phyloP scores from a whole-genome alignment of 2,329 filamentous ascomycete genomes.

The Cryphonectria naterciae region DNA sequence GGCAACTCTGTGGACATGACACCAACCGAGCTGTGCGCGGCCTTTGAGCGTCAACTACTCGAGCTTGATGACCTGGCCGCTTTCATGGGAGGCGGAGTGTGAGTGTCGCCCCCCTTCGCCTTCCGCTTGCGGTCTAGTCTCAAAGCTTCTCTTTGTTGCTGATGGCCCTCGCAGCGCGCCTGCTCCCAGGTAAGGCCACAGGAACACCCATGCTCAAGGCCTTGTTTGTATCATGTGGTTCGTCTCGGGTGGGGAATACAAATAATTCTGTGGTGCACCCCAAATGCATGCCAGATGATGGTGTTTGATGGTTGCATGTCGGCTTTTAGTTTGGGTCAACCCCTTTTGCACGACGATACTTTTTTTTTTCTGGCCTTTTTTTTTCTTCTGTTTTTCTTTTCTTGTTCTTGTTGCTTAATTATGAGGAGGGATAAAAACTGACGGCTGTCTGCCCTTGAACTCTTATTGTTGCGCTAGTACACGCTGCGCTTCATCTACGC shows the following conservation, averaged over 20 bases:
- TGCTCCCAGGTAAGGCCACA: neutral
- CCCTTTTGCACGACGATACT: neutral
- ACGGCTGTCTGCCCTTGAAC: neutral
- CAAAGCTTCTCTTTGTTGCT: conserved; percentile 21
- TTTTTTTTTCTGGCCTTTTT: too few relatives aligned
- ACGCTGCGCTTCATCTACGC: neutral
- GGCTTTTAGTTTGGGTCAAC: neutral
- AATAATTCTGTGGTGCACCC: neutral
- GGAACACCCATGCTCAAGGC: neutral
- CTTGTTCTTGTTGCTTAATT: neutral
- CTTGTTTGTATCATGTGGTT: neutral
- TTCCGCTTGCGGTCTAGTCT: conserved; percentile 21
- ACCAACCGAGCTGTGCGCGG: conserved; percentile 59
- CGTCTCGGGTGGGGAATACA: neutral
- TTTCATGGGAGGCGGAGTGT: conserved; percentile 66
- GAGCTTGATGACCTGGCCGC: conserved; percentile 65
- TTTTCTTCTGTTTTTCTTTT: neutral
- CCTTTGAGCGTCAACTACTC: conserved; percentile 63
- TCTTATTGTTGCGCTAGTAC: neutral
- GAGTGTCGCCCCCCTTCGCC: conserved; percentile 31
- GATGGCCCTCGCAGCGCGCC: conserved; percentile 12
- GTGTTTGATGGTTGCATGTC: neutral
- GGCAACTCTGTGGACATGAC: conserved; percentile 55
- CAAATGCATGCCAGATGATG: neutral
- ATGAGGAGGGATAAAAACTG: neutral